A percentile compares a stretch with the other conserved stretches of the same genome.
Conservation (phyloP, 2,329 filamentous ascomycete genomes). For the Scolecobasidium constrictum region DNA sequence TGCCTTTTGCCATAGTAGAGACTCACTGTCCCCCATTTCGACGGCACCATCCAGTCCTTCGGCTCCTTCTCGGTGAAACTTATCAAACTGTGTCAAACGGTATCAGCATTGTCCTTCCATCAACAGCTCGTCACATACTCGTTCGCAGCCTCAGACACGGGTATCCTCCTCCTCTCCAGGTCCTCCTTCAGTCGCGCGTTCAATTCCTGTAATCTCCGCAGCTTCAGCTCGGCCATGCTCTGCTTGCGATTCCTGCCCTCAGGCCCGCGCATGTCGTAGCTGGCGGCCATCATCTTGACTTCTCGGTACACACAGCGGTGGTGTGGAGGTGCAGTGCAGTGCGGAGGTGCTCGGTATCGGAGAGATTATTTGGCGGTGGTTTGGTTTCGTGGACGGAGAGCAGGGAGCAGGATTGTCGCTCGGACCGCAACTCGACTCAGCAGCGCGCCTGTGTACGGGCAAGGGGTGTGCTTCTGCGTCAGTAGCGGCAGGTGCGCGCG, state of each 20-base stretch:
- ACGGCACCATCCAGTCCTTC: slow-evolving; percentile 97
- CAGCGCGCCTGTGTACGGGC: too few species aligned
- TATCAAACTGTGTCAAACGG: slow-evolving; percentile 78
- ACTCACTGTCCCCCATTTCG: slow-evolving; percentile 76
- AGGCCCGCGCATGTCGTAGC: slow-evolving; percentile 56
- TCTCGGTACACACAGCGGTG: too few species aligned
- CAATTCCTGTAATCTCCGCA: slow-evolving; percentile 89
- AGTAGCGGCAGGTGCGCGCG: too few species aligned
- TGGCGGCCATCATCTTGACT: slow-evolving; percentile 41
- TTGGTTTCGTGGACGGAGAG: too few species aligned
- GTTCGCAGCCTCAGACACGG: slow-evolving; percentile 78
- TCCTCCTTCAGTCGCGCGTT: slow-evolving; percentile 95
- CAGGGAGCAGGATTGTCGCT: too few species aligned
- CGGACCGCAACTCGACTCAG: too few species aligned
- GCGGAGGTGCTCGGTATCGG: too few species aligned
- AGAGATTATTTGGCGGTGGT: too few species aligned
- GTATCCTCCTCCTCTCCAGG: slow-evolving; percentile 87
- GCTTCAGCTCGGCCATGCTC: slow-evolving; percentile 97
- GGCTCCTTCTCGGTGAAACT: slow-evolving; percentile 92
- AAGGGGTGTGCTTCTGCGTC: too few species aligned
- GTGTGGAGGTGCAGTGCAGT: neutral
- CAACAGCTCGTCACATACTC: slow-evolving; percentile 31
- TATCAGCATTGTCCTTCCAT: neutral
- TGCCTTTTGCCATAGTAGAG: slow-evolving; percentile 4
- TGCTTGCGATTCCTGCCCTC: slow-evolving; percentile 87